Base-by-base conservation (phyloP, 2,329 filamentous ascomycete species). In the Davidsoniella eucalypti region DNA sequence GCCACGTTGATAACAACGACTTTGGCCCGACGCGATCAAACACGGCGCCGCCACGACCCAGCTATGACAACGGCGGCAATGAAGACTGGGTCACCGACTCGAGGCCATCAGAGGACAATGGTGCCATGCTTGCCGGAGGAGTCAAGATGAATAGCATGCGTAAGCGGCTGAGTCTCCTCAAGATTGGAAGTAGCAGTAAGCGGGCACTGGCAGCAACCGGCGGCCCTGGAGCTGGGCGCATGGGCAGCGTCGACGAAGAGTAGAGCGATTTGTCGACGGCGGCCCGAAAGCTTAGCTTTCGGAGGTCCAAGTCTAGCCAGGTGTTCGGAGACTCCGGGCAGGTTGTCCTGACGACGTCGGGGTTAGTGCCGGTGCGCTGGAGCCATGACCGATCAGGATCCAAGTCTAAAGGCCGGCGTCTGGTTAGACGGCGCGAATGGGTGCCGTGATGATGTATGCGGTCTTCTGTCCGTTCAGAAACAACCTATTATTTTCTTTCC, bases 151-250 rank as follows among this genome's bases (percentile, higher is more conserved):
- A 75, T 36, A 82, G 79, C 52, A 75, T 93, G 56, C 78, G 81
- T 65, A 90, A 87, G 67, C 69, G 87, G 59, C 70, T 93, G 56
- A 92, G 84, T 61, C 69, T 87, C 58, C 69, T 93, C 59, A 84
- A 82, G 61, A 71, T 87, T 47, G 80, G 82, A 26, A 44, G 51
- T 14, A 81, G 79, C 62, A 86, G 84, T 66, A 68, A 68, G 43
- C 78, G 73, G 60, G 80, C 77, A 61, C 67, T 63, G 45, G 69
- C 63, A 54, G 69, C 29, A 12, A 33, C 40, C 23, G 47, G 42
- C 7, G 50, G 39, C 6, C n/a, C 40, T 12, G 40, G 47, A 18
- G n/a, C 23, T 18, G 47, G 63, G 25, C 59, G 65, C 54, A 76
- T 76, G 73, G 68, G 67, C 49, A 72, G 71, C 55, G 61, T 78